phyloP scores from a whole-genome alignment of 1,284 basidiomycete species.

The Trichosporon coremiiforme region DNA sequence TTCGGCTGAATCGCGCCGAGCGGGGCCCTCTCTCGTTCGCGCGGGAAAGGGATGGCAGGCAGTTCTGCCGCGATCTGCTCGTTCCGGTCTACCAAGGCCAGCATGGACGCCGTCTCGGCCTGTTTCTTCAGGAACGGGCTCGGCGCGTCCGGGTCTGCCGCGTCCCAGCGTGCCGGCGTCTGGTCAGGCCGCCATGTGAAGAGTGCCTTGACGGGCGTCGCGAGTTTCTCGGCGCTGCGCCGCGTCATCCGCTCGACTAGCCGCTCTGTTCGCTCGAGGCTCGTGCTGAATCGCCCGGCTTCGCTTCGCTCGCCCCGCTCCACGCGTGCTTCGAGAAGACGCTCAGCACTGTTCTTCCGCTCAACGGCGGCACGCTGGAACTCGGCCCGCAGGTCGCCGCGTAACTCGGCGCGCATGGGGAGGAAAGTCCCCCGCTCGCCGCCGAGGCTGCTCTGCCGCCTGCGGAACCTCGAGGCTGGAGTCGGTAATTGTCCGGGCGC shows the following conservation, averaged over 20 bases:
- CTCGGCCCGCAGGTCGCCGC: neutral
- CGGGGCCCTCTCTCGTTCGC: conserved; percentile 24
- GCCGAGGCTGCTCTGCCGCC: neutral
- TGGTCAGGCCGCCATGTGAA: conserved; percentile 47
- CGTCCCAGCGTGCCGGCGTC: conserved; percentile 51
- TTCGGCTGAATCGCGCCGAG: conserved; percentile 32
- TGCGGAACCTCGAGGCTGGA: conserved; percentile 14
- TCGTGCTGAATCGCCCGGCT: neutral
- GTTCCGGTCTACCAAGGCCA: neutral
- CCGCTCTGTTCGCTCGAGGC: neutral
- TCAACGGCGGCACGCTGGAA: neutral
- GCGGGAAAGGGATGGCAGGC: neutral
- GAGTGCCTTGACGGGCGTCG: conserved; percentile 37
- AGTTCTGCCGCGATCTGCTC: neutral
- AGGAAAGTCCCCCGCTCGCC: neutral
- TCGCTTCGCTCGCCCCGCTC: neutral
- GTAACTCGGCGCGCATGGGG: neutral
- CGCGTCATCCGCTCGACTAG: neutral
- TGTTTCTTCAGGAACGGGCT: conserved; percentile 41
- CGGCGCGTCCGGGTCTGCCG: conserved; percentile 50
- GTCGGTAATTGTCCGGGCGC: conserved; percentile 34
- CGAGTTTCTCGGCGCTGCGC: neutral
- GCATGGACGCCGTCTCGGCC: conserved; percentile 15
- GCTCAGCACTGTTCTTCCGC: neutral
- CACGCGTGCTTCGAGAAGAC: neutral